Conservation (phyloP, 768 basidiomycete species). For the Bullera alba region DNA sequence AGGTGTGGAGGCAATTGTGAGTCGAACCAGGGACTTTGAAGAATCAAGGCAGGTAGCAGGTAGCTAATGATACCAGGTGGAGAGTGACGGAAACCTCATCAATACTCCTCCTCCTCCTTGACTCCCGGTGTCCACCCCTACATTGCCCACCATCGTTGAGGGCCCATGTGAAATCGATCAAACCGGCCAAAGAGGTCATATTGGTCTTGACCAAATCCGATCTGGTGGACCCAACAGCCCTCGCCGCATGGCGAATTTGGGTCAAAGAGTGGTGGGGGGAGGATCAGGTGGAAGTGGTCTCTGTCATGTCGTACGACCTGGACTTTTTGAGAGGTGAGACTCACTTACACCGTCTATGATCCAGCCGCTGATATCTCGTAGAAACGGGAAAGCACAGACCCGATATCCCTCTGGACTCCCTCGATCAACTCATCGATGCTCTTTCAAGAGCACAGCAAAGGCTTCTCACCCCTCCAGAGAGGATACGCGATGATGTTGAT, state of each 20-base stretch:
- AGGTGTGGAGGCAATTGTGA: slow-evolving; percentile 89
- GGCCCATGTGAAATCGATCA: slow-evolving; percentile 56
- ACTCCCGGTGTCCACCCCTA: slow-evolving; percentile 84
- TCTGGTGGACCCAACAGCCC: slow-evolving; percentile 59
- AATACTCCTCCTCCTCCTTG: slow-evolving; percentile 89
- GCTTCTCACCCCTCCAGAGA: slow-evolving; percentile 62
- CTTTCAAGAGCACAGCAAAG: slow-evolving; percentile 62
- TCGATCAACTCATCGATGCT: slow-evolving; percentile 59
- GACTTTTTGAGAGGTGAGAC: slow-evolving; percentile 3
- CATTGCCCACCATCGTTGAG: slow-evolving; percentile 92
- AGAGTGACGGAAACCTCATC: slow-evolving; percentile 91
- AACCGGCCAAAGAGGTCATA: slow-evolving; percentile 75
- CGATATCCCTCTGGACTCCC: slow-evolving; percentile 60
- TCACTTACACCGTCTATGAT: background rate
- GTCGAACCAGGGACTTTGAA: slow-evolving; percentile 1
- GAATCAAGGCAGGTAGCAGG: background rate
- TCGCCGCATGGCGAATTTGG: slow-evolving; percentile 40
- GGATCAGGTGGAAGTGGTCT: slow-evolving; percentile 9
- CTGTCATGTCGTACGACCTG: slow-evolving; percentile 14
- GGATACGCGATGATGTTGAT: slow-evolving; percentile 51
- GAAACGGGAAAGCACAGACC: slow-evolving; percentile 51
- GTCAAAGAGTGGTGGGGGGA: slow-evolving; percentile 45
- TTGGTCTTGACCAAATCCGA: slow-evolving; percentile 83
- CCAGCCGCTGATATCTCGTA: slow-evolving; percentile 1
- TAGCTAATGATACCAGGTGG: slow-evolving; percentile 52